These are phyloP conservation scores for Xylaria castorea DNA, from an alignment of 495 filamentous ascomycete genomes.

Conservation along the genomic window DNA sequence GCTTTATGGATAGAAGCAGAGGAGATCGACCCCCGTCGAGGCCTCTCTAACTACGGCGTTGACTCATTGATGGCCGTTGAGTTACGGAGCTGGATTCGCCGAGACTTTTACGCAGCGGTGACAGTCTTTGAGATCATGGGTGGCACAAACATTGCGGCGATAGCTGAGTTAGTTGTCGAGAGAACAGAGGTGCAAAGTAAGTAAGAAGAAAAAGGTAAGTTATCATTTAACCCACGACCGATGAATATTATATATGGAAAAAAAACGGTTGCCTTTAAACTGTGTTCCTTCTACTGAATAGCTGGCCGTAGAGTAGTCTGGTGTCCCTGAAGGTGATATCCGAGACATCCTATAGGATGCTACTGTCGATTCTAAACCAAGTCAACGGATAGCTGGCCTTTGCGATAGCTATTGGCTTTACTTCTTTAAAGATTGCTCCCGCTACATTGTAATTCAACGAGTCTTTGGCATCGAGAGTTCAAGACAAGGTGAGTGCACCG, in stretches of 20 bases:
- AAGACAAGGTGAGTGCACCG: background rate
- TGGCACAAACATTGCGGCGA: background rate
- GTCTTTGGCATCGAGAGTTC: background rate
- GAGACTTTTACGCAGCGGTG: background rate
- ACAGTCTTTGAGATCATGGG: constrained; percentile 3
- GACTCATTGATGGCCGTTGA: constrained; percentile 2
- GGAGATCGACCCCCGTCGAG: background rate
- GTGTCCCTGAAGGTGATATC: too few relatives aligned
- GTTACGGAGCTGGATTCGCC: background rate
- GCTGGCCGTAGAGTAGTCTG: too few relatives aligned
- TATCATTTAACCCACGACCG: too few relatives aligned
- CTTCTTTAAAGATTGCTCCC: background rate
- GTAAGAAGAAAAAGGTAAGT: too few relatives aligned
- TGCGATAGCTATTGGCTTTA: too few relatives aligned
- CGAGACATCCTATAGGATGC: too few relatives aligned
- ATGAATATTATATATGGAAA: too few relatives aligned
- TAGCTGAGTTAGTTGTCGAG: background rate
- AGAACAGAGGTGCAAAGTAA: background rate
- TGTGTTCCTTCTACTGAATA: too few relatives aligned
- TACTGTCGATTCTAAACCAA: too few relatives aligned
- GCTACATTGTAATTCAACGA: background rate
- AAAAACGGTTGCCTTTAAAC: too few relatives aligned
- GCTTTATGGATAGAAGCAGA: background rate
- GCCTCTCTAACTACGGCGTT: background rate
- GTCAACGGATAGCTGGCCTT: too few relatives aligned